These are phyloP conservation scores for Sporothrix protearum DNA, from an alignment of 2,329 filamentous ascomycete genomes.

Conservation along the genomic window DNA sequence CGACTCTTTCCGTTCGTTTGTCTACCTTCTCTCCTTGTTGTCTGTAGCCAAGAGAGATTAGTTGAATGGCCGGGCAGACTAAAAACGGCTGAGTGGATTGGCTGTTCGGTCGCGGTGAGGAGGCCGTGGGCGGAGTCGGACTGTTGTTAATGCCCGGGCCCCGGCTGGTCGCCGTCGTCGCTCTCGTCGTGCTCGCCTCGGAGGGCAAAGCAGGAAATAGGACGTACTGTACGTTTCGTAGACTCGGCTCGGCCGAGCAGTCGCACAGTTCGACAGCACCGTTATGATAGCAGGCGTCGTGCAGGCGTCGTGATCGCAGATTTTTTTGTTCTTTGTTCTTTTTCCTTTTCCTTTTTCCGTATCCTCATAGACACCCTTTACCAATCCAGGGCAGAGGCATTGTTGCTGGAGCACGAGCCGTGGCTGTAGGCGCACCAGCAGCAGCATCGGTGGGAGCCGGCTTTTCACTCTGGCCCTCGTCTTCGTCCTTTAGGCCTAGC, in stretches of 20 bases:
- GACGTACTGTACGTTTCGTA: not conserved
- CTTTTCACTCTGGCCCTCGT: not conserved
- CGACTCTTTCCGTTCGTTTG: not conserved
- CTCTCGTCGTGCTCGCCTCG: not conserved
- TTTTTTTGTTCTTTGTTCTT: not conserved
- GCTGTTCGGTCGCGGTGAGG: not conserved
- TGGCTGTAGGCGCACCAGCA: not conserved
- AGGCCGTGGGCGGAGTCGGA: too few species aligned
- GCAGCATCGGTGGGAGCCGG: not conserved
- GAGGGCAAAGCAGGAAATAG: not conserved
- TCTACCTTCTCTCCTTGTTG: not conserved
- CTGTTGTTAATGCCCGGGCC: too few species aligned
- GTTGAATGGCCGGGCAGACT: not conserved
- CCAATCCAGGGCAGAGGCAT: constrained; percentile 22
- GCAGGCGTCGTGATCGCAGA: too few species aligned
- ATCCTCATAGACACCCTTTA: not conserved
- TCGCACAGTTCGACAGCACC: not conserved
- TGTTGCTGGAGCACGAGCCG: constrained; percentile 1
- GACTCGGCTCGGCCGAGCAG: not conserved
- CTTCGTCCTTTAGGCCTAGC: constrained; percentile 25
- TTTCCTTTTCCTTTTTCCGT: too few species aligned
- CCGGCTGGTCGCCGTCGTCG: not conserved
- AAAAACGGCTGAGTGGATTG: not conserved
- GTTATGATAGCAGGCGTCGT: not conserved
- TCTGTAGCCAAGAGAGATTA: too few species aligned